Conservation (phyloP, 2,329 filamentous ascomycete species). For the Aspergillus pseudoterreus region DNA sequence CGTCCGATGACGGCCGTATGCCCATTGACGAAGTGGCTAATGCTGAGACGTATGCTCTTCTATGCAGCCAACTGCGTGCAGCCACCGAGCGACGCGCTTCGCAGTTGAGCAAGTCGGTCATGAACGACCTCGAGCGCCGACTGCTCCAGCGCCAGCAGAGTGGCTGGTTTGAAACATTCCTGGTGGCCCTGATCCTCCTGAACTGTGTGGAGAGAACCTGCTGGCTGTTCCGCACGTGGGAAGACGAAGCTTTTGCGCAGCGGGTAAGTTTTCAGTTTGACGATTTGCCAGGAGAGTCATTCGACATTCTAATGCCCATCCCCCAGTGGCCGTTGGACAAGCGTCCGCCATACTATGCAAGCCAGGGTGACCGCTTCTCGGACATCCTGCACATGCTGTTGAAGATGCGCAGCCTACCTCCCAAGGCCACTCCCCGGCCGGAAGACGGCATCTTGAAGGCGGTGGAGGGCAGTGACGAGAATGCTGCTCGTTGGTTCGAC, state of each 20-base stretch:
- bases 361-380: slow-evolving; percentile 56
- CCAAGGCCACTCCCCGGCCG: slow-evolving; percentile 35
- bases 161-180: slow-evolving; percentile 56
- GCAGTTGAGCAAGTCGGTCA: slow-evolving; percentile 50
- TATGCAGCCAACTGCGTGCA: slow-evolving; percentile 53
- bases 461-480: slow-evolving; percentile 36
- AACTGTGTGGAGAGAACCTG: slow-evolving; percentile 59
- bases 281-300: not conserved
- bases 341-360: slow-evolving; percentile 49
- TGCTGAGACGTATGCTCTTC: slow-evolving; percentile 46
- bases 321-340: slow-evolving; percentile 53
- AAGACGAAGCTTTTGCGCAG: slow-evolving; percentile 36
- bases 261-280: slow-evolving; percentile 24
- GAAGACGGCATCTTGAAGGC: slow-evolving; percentile 38
- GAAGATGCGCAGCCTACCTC: slow-evolving; percentile 52
- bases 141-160: slow-evolving; percentile 56
- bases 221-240: slow-evolving; percentile 55
- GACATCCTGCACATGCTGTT: slow-evolving; percentile 56
- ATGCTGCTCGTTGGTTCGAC: slow-evolving; percentile 40
- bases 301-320: slow-evolving; percentile 4
- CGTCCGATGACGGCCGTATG: slow-evolving; percentile 38
- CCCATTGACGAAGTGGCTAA: slow-evolving; percentile 39
- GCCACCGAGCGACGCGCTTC: slow-evolving; percentile 54
- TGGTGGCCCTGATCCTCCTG: slow-evolving; percentile 57
- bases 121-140: slow-evolving; percentile 60